Evolutionary conservation across 306 rosid species (phyloP).

Genomic region (Biancaea sappan): DNA sequence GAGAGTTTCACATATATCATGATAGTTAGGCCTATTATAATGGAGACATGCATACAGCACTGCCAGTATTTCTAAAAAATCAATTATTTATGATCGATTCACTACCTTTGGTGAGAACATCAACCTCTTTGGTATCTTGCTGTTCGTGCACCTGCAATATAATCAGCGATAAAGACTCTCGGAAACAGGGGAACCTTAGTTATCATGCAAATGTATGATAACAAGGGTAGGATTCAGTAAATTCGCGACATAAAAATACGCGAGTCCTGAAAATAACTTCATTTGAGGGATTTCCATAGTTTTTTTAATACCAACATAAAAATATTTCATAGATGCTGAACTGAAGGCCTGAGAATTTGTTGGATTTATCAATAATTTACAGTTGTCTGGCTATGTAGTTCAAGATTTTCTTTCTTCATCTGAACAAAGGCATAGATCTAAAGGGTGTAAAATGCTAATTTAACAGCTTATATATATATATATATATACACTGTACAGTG

Average conservation of each 20-base stretch:
- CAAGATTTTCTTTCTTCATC: background rate
- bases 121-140: slow-evolving; percentile 77
- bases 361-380: background rate
- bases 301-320: too few species aligned
- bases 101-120: slow-evolving; percentile 90
- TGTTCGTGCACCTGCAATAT: slow-evolving; percentile 81
- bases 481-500: background rate
- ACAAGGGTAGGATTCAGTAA: background rate
- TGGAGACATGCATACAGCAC: background rate
- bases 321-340: background rate
- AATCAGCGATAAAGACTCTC: slow-evolving; percentile 21
- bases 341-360: background rate
- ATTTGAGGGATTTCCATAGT: background rate
- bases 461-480: background rate
- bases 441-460: background rate
- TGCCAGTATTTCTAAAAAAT: background rate
- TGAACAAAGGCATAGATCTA: background rate
- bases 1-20: background rate
- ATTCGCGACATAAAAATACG: background rate
- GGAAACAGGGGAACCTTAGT: background rate
- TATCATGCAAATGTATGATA: background rate
- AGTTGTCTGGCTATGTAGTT: background rate
- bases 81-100: background rate
- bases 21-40: background rate
- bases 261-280: background rate